Percentiles rank a stretch among this genome's conserved stretches.
phyloP scores from a whole-genome alignment of 2,329 filamentous ascomycete species.

The Diaporthe caulivora region DNA sequence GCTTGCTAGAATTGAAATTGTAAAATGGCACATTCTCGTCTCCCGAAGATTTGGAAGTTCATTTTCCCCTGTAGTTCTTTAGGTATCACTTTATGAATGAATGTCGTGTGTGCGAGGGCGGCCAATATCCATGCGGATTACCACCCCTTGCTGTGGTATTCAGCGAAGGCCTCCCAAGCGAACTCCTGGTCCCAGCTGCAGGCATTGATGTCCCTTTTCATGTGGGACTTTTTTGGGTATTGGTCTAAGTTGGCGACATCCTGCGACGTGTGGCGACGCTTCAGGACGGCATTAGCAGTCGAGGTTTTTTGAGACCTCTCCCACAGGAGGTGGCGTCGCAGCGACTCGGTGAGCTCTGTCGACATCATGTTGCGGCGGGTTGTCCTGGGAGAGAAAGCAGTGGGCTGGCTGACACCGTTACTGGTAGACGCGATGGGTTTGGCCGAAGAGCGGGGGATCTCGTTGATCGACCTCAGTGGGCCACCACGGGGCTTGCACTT shows the following conservation, averaged over 20 bases:
- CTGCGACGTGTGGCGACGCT: slow-evolving; percentile 90
- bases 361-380: slow-evolving; percentile 96
- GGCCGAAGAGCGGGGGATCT: slow-evolving; percentile 74
- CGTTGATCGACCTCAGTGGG: slow-evolving; percentile 67
- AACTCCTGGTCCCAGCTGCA: slow-evolving; percentile 90
- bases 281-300: slow-evolving; percentile 88
- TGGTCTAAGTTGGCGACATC: slow-evolving; percentile 91
- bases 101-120: slow-evolving; percentile 16
- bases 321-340: slow-evolving; percentile 92
- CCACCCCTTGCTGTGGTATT: slow-evolving; percentile 90
- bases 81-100: slow-evolving; percentile 38
- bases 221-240: slow-evolving; percentile 76
- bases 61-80: slow-evolving; percentile 35
- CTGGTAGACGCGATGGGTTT: slow-evolving; percentile 80
- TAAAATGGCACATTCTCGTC: slow-evolving; percentile 35
- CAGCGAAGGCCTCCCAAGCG: slow-evolving; percentile 79
- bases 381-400: slow-evolving; percentile 88
- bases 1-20: slow-evolving; percentile 35
- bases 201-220: slow-evolving; percentile 72
- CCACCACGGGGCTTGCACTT: slow-evolving; percentile 67
- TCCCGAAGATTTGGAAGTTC: slow-evolving; percentile 32
- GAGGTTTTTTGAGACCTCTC: slow-evolving; percentile 95
- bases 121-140: slow-evolving; percentile 56
- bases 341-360: slow-evolving; percentile 92
- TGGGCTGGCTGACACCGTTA: slow-evolving; percentile 64